phyloP scores from a whole-genome alignment of 768 basidiomycete species.

The Pleurotus giganteus region DNA sequence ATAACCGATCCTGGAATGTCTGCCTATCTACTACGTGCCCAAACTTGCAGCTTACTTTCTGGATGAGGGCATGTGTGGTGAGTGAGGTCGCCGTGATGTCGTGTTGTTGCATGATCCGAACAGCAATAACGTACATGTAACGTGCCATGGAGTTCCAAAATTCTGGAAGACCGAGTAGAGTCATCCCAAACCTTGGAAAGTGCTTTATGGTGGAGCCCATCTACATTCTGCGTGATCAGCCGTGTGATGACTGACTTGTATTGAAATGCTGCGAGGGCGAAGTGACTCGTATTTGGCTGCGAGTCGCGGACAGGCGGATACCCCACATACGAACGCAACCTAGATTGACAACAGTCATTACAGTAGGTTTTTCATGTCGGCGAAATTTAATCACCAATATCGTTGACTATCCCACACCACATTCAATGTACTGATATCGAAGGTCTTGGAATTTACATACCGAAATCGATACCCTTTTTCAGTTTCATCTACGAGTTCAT shows the following conservation, averaged over 20 bases:
- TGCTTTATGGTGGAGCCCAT: conserved; percentile 89
- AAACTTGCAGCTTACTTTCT: conserved; percentile 76
- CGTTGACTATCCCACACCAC: conserved; percentile 55
- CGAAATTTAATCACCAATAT: conserved; percentile 57
- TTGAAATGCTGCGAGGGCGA: conserved; percentile 80
- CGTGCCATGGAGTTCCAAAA: conserved; percentile 88
- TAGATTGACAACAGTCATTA: conserved; percentile 13
- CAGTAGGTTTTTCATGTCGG: conserved; percentile 14
- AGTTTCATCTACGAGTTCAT: conserved; percentile 77
- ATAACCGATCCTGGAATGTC: conserved; percentile 73
- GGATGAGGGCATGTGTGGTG: conserved; percentile 6
- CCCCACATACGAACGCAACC: conserved; percentile 79
- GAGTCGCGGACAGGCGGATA: conserved; percentile 85
- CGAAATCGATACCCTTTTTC: conserved; percentile 68
- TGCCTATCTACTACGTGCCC: conserved; percentile 69
- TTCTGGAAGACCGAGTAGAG: conserved; percentile 34
- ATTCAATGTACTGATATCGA: not conserved
- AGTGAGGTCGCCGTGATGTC: not conserved
- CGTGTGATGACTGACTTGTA: conserved; percentile 56
- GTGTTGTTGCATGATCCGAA: conserved; percentile 14
- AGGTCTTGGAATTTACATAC: conserved; percentile 32
- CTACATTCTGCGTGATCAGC: conserved; percentile 88
- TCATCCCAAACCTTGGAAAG: conserved; percentile 41
- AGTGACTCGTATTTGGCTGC: conserved; percentile 87
- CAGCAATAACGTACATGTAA: conserved; percentile 53